phyloP scores from a whole-genome alignment of 345 rosid species.

The Dovyalis caffra region DNA sequence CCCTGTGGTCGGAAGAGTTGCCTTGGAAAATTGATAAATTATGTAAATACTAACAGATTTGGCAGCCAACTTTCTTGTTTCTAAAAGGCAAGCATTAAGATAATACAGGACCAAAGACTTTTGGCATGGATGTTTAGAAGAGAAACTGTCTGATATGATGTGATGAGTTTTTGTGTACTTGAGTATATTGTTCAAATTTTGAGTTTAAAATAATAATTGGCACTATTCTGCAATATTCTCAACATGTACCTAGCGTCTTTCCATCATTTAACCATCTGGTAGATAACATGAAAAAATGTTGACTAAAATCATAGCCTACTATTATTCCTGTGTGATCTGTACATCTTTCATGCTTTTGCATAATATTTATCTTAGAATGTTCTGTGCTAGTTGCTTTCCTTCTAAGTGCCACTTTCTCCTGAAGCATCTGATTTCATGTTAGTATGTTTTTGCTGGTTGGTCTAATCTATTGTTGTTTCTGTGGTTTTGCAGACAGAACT shows the following conservation, averaged over 20 bases:
- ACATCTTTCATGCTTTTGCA: too few species aligned
- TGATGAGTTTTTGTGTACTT: not conserved
- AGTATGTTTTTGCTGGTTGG: not conserved
- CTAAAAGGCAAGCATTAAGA: not conserved
- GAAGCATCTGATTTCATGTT: not conserved
- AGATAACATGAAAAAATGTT: not conserved
- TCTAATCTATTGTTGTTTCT: conserved; percentile 6
- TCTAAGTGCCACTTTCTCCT: not conserved
- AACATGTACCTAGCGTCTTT: not conserved
- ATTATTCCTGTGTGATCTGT: not conserved
- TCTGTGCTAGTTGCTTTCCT: too few species aligned
- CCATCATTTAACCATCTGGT: not conserved
- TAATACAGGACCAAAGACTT: not conserved
- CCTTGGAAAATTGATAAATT: conserved; percentile 2
- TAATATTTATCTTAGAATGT: too few species aligned
- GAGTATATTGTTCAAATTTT: not conserved
- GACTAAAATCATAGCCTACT: not conserved
- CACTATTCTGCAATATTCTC: not conserved
- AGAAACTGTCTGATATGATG: not conserved
- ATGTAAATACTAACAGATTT: not conserved
- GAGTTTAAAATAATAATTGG: not conserved
- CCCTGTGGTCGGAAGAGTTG: not conserved
- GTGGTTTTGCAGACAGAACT: conserved; percentile 71
- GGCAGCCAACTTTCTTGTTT: not conserved
- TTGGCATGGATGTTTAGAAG: not conserved